Conservation (phyloP, 805 yeast species). For the Kodamaea kaohsiungensis region DNA sequence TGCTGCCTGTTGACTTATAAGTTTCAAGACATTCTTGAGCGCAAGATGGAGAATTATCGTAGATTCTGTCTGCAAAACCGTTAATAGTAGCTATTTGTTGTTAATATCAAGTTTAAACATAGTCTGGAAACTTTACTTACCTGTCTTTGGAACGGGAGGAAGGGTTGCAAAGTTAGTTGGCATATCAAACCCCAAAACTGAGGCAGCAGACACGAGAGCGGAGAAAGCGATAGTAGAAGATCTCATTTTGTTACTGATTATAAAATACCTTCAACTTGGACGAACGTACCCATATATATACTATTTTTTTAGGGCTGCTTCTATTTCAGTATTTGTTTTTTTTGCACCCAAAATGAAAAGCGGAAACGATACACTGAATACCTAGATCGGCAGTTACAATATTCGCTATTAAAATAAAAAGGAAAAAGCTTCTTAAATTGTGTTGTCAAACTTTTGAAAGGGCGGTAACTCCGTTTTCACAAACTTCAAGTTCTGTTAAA, state of each 20-base stretch:
- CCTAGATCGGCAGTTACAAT: background rate
- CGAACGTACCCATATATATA: background rate
- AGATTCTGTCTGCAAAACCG: conserved; percentile 43
- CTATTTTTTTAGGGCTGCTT: background rate
- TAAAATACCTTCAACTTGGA: background rate
- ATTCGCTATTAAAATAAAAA: too few relatives aligned
- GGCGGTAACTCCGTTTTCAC: too few relatives aligned
- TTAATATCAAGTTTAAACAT: too few relatives aligned
- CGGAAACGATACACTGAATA: background rate
- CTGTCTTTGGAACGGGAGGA: conserved; percentile 34
- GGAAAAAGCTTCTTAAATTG: too few relatives aligned
- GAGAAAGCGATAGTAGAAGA: conserved; percentile 8
- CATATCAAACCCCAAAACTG: conserved; percentile 6
- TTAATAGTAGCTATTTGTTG: conserved; percentile 32
- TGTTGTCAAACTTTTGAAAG: too few relatives aligned
- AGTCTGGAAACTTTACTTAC: background rate
- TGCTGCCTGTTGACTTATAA: conserved; percentile 23
- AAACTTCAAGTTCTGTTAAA: too few relatives aligned
- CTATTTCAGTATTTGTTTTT: background rate
- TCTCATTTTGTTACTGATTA: conserved; percentile 5
- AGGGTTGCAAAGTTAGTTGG: conserved; percentile 25
- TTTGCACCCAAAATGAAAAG: background rate
- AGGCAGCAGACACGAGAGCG: conserved; percentile 6
- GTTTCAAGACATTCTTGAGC: conserved; percentile 30
- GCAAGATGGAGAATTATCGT: conserved; percentile 35